Evolutionary conservation across 1,284 basidiomycete species (phyloP).

Genomic region (Trametes sp.): DNA sequence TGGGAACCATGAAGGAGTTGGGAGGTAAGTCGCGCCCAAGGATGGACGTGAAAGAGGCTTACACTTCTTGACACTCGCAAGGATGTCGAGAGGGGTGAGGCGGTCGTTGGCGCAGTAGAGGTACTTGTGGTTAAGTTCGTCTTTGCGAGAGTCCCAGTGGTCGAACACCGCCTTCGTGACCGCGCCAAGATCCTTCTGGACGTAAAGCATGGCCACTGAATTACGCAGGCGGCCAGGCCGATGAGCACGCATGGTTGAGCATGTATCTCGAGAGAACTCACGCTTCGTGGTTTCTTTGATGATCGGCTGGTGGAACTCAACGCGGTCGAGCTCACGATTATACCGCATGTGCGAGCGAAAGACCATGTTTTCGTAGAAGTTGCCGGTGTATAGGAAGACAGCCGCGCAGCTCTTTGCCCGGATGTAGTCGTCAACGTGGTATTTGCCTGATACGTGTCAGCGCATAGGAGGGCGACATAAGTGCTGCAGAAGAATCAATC

Average conservation of each 20-base stretch:
- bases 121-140: constrained; percentile 31
- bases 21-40: background rate
- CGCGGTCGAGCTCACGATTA: constrained; percentile 28
- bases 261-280: too few species aligned
- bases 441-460: constrained; percentile 24
- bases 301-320: constrained; percentile 36
- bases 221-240: too few species aligned
- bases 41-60: background rate
- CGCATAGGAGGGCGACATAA: background rate
- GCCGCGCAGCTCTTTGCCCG: constrained; percentile 28
- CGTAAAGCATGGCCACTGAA: constrained; percentile 36
- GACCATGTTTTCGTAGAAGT: constrained; percentile 40
- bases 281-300: constrained; percentile 33
- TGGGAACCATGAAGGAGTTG: background rate
- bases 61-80: constrained; percentile 32
- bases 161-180: constrained; percentile 36
- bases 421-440: constrained; percentile 37
- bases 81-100: constrained; percentile 31
- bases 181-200: constrained; percentile 34
- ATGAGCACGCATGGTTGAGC: too few species aligned
- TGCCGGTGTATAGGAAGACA: constrained; percentile 34
- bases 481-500: background rate
- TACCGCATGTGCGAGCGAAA: constrained; percentile 34
- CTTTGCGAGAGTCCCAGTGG: constrained; percentile 25
- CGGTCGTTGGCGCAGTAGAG: constrained; percentile 33